These are phyloP conservation scores for Casuarina cunninghamiana DNA, from an alignment of 306 rosid species.

Conservation along the genomic window DNA sequence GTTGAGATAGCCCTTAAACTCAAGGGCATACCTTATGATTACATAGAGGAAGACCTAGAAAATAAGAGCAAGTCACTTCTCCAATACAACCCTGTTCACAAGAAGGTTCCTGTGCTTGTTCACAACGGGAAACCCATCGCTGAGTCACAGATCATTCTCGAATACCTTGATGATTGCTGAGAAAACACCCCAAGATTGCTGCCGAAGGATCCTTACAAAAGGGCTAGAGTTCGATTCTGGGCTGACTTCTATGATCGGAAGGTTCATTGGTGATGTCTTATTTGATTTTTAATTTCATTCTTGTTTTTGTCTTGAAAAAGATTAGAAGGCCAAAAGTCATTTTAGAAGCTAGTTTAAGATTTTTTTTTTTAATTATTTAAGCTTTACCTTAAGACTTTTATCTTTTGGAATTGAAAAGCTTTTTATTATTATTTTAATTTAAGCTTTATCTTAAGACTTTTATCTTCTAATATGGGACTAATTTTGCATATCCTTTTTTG, in stretches of 20 bases:
- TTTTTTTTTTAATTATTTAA: too few relatives aligned
- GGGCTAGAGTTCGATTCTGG: constrained; percentile 49
- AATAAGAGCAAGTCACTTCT: constrained; percentile 42
- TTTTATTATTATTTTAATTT: too few relatives aligned
- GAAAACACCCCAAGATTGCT: constrained; percentile 32
- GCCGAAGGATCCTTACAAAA: constrained; percentile 36
- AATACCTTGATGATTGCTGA: constrained; percentile 48
- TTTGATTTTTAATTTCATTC: neutral
- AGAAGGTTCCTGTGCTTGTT: constrained; percentile 42
- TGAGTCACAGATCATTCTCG: constrained; percentile 42
- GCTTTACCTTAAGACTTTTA: too few relatives aligned
- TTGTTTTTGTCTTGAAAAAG: too few relatives aligned
- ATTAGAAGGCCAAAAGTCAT: too few relatives aligned
- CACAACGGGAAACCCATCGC: constrained; percentile 38
- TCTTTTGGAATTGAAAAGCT: too few relatives aligned
- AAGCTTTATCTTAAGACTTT: too few relatives aligned
- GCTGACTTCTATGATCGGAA: constrained; percentile 28
- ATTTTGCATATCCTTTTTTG: too few relatives aligned
- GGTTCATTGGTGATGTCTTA: neutral
- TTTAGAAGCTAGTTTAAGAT: too few relatives aligned
- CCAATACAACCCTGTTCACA: constrained; percentile 38
- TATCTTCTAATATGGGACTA: too few relatives aligned
- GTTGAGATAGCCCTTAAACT: constrained; percentile 40
- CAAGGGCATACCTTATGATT: constrained; percentile 44
- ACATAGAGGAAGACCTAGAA: constrained; percentile 38